These are phyloP conservation scores for Nicotiana attenuata DNA, from an alignment of 257 asterid species.

Conservation along the genomic window DNA sequence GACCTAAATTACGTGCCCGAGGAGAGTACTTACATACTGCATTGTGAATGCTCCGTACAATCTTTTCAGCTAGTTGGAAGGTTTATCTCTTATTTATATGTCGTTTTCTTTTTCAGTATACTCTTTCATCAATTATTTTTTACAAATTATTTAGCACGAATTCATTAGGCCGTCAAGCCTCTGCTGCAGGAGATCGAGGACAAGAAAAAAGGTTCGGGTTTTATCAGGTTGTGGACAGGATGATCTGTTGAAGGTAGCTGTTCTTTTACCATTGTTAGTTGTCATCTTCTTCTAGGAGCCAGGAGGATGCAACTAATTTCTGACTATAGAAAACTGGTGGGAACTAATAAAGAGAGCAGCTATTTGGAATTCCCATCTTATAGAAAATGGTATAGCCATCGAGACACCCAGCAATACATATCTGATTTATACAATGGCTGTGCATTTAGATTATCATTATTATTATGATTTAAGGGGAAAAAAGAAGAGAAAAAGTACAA, in stretches of 20 bases:
- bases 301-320: too few species aligned
- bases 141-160: neutral
- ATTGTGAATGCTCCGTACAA: conserved; percentile 65
- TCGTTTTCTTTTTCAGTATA: neutral
- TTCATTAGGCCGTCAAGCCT: conserved; percentile 63
- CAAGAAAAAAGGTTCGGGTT: conserved; percentile 49
- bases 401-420: too few species aligned
- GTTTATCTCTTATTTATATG: conserved; percentile 21
- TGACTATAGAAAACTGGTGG: too few species aligned
- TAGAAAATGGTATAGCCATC: too few species aligned
- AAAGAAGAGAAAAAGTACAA: too few species aligned
- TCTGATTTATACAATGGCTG: too few species aligned
- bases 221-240: conserved; percentile 68
- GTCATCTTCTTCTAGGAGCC: neutral
- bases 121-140: neutral
- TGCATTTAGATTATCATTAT: too few species aligned
- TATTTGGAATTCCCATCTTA: too few species aligned
- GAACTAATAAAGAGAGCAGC: too few species aligned
- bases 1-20: conserved; percentile 60
- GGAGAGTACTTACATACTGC: conserved; percentile 60
- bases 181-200: conserved; percentile 63
- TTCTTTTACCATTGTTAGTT: conserved; percentile 6
- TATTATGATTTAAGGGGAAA: too few species aligned
- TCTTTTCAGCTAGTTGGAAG: conserved; percentile 77
- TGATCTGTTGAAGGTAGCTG: conserved; percentile 56